Evolutionary conservation across 2,329 filamentous ascomycete genomes (phyloP), one percentile per base, ranked within the genome.

Genomic region (Tympanopsis confertula): DNA sequence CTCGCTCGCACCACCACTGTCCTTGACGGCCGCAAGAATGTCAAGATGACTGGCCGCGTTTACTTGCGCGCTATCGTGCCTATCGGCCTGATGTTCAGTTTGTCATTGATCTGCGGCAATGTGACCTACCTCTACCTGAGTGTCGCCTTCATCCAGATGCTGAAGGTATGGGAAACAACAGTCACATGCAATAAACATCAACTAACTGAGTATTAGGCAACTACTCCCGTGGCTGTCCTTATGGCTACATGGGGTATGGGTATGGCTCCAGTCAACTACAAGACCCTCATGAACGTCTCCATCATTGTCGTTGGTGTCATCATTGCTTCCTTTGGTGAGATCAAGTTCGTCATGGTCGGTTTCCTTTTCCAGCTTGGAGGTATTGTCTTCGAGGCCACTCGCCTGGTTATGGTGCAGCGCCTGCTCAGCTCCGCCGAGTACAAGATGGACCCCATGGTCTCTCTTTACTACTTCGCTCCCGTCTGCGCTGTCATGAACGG

Each of bases 131-230:
- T 95, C 39, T 94, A 95, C 63, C 76, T 96, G 43, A 91, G 83
- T 48, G 89, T 96, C 41, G 84, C 89, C 42, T 96, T 96, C 62
- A 96, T 96, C 54, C 89, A 96, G 71, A 96, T 96, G 89, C 79
- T 96, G 61, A 96, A 96, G 83, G 82, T 86, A 44, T n/a, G 50
- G 46, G n/a, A 15, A 13, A 46, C 13, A 17, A 24, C n/a, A 4
- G 17, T 35, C 17, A 14, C 14, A 12, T 18, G 5, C 5, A 24
- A 13, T 15, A 17, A 20, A 48, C 19, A 38, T 5, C 5, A 28
- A 28, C n/a, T n/a, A 10, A 10, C 10, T 28, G 24, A 10, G n/a
- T 10, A 14, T 14, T 45, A 88, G 85, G 91, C 91, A 47, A 95
- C 87, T 32, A 96, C 86, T 20, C 91, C 91, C 13, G 88, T 96